These are phyloP conservation scores for Salvia rosmarinus DNA, from an alignment of 257 asterid species.

Conservation along the genomic window DNA sequence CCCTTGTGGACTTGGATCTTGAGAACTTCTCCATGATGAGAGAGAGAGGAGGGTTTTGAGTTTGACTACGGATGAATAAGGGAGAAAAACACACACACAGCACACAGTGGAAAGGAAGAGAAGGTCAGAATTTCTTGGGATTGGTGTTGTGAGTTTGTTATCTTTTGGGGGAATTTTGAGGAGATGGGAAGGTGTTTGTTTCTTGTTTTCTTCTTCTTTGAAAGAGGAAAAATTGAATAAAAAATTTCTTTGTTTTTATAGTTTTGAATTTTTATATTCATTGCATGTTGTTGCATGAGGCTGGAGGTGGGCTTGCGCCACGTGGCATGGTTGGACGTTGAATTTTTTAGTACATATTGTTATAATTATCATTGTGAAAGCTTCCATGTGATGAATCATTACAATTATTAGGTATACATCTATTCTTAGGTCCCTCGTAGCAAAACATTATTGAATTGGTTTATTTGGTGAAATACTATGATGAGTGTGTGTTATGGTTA, in stretches of 20 bases:
- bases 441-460: neutral
- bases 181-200: neutral
- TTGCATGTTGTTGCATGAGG: constrained; percentile 28
- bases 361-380: neutral
- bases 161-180: constrained; percentile 1
- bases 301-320: constrained; percentile 30
- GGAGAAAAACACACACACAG: neutral
- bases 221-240: neutral
- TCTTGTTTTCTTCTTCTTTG: neutral
- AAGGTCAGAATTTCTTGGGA: constrained; percentile 24
- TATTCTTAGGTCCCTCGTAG: constrained; percentile 16
- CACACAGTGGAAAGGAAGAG: neutral
- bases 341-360: neutral
- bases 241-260: neutral
- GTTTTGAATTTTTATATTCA: neutral
- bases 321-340: constrained; percentile 37
- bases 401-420: neutral
- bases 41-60: neutral
- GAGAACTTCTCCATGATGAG: constrained; percentile 51
- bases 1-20: constrained; percentile 60
- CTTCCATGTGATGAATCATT: constrained; percentile 28
- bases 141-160: constrained; percentile 13
- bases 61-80: neutral
- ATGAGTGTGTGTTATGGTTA: neutral
- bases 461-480: neutral